These are phyloP conservation scores for Haplographium delicatum DNA, from an alignment of 495 filamentous ascomycete species.

Conservation along the genomic window DNA sequence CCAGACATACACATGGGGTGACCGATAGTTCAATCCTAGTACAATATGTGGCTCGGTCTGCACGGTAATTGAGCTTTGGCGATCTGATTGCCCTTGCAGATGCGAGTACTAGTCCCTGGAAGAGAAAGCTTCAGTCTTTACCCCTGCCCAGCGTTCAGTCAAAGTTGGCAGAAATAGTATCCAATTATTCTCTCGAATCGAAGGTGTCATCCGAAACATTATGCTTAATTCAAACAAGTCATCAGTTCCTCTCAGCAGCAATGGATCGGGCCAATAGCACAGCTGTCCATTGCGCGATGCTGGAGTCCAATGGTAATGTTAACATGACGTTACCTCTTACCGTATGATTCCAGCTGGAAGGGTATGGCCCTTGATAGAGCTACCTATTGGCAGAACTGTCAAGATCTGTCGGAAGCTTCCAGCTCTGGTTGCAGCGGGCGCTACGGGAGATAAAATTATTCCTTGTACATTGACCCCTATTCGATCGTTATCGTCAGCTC, in stretches of 20 bases:
- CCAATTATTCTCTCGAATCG: background rate
- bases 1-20: conserved; percentile 6
- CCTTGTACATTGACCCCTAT: too few species aligned
- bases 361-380: too few species aligned
- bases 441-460: too few species aligned
- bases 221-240: conserved; percentile 13
- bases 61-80: background rate
- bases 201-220: conserved; percentile 4
- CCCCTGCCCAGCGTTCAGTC: background rate
- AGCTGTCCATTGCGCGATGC: conserved; percentile 15
- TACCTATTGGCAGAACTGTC: too few species aligned
- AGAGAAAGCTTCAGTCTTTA: conserved; percentile 9
- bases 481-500: too few species aligned
- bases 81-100: background rate
- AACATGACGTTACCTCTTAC: too few species aligned
- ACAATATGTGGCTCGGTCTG: conserved; percentile 12
- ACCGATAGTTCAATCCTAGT: conserved; percentile 11
- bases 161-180: conserved; percentile 15
- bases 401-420: too few species aligned
- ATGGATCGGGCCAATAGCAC: background rate
- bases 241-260: too few species aligned
- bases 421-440: too few species aligned
- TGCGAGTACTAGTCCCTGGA: background rate
- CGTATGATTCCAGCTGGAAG: too few species aligned
- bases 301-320: too few species aligned